Evolutionary conservation across 169 alveolate species (phyloP), one percentile per base, ranked within the genome.

Genomic region (Toxoplasma gondii): DNA sequence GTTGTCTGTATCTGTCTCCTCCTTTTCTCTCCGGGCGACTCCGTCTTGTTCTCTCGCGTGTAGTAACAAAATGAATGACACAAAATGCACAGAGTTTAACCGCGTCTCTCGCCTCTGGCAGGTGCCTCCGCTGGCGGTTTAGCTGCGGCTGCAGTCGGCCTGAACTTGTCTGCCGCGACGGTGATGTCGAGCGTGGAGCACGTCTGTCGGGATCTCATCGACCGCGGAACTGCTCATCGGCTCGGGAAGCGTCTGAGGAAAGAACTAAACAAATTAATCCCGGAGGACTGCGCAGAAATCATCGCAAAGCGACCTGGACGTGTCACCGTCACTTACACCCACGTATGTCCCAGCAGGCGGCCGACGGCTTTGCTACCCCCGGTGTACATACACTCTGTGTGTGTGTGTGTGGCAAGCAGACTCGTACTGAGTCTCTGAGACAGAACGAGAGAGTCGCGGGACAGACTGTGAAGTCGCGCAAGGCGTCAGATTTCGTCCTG

Each of bases 281-380:
- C 96, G 0, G 95, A 45, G 0, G 88, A 91, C 34, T 53, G 91
- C 34, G 94, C 93, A n/a, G 96, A 91, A 16, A n/a, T 54, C 9
- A 64, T 94, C n/a, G 78, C 39, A 45, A 45, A 34, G 34, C 64
- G 96, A 10, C 94, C 96, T 24, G 95, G 81, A 9, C 78, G 53
- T 34, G 93, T 91, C 38, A 91, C 93, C 0, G 91, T 94, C 36
- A 69, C 95, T 49, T 88, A 90, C 93, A 91, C 96, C 49, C 54
- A 83, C 74, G 94, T 91, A 27, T 4, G 93, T 58, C 43, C 36
- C 39, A 36, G 81, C 36, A 80, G 86, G 16, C 86, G 44, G 12
- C 43, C 86, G 17, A 16, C 86, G 16, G 86, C 31, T 58, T n/a
- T n/a, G 84, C 84, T 74, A 36, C 84, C 31, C 41, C 84, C 31